phyloP scores from a whole-genome alignment of 495 filamentous ascomycete species.

The Penicillium cataractarum region DNA sequence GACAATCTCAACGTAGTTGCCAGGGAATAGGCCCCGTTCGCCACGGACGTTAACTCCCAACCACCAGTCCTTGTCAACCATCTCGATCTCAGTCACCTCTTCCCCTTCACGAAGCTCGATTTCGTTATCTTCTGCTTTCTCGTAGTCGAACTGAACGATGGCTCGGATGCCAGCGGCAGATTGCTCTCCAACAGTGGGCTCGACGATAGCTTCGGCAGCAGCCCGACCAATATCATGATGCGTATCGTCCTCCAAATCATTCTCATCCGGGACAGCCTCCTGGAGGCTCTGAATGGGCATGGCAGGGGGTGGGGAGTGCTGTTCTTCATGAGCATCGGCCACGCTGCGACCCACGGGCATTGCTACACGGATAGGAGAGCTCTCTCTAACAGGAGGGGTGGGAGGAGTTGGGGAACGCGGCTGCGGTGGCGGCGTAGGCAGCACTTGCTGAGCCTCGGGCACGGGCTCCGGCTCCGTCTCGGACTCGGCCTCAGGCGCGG shows the following conservation, averaged over 20 bases:
- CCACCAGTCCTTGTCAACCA: slow-evolving; percentile 98
- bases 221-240: slow-evolving; percentile 66
- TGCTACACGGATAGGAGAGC: slow-evolving; percentile 82
- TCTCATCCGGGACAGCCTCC: slow-evolving; percentile 61
- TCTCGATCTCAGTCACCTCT: slow-evolving; percentile 91
- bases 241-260: slow-evolving; percentile 64
- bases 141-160: slow-evolving; percentile 90
- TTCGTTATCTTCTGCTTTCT: slow-evolving; percentile 96
- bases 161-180: slow-evolving; percentile 62
- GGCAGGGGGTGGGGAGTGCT: slow-evolving; percentile 49
- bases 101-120: slow-evolving; percentile 90
- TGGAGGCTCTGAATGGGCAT: slow-evolving; percentile 62
- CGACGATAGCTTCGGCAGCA: slow-evolving; percentile 61
- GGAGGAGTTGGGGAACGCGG: slow-evolving; percentile 65
- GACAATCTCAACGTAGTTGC: slow-evolving; percentile 91
- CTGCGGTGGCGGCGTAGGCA: slow-evolving; percentile 60
- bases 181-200: slow-evolving; percentile 47
- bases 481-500: slow-evolving; percentile 25
- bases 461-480: slow-evolving; percentile 54
- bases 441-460: slow-evolving; percentile 41
- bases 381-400: slow-evolving; percentile 54
- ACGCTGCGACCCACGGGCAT: slow-evolving; percentile 76
- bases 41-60: slow-evolving; percentile 82
- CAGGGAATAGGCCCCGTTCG: slow-evolving; percentile 88
- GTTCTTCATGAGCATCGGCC: slow-evolving; percentile 54